Evolutionary conservation across 306 rosid species (phyloP).

Genomic region (Fagus crenata): DNA sequence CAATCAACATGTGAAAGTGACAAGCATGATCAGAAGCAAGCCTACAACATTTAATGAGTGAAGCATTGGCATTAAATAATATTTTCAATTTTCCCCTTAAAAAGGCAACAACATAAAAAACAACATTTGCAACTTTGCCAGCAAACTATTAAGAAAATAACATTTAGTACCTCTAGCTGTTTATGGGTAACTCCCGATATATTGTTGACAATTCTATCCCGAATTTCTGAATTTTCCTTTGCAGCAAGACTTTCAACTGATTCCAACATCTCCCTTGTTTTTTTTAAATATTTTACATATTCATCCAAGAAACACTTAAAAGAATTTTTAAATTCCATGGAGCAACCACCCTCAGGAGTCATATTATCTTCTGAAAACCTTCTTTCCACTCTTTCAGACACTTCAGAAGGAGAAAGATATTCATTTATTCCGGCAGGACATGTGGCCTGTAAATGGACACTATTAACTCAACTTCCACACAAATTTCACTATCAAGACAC

Average conservation of each 20-base stretch:
- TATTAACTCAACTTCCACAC: background rate
- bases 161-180: conserved; percentile 73
- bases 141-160: conserved; percentile 15
- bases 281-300: conserved; percentile 35
- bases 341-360: conserved; percentile 58
- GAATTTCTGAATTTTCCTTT: conserved; percentile 34
- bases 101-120: background rate
- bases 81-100: background rate
- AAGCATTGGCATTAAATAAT: background rate
- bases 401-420: conserved; percentile 62
- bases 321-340: conserved; percentile 53
- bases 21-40: background rate
- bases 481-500: conserved; percentile 22
- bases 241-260: conserved; percentile 23
- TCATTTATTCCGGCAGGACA: conserved; percentile 58
- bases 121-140: background rate
- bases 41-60: background rate
- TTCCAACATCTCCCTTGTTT: conserved; percentile 30
- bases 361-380: conserved; percentile 57
- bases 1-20: background rate
- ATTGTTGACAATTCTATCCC: conserved; percentile 50
- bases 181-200: conserved; percentile 62
- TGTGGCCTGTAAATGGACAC: conserved; percentile 54
- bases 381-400: conserved; percentile 46
- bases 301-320: conserved; percentile 54